Base-by-base conservation (phyloP, 1,284 basidiomycete species). In the Polyporus tsugae region DNA sequence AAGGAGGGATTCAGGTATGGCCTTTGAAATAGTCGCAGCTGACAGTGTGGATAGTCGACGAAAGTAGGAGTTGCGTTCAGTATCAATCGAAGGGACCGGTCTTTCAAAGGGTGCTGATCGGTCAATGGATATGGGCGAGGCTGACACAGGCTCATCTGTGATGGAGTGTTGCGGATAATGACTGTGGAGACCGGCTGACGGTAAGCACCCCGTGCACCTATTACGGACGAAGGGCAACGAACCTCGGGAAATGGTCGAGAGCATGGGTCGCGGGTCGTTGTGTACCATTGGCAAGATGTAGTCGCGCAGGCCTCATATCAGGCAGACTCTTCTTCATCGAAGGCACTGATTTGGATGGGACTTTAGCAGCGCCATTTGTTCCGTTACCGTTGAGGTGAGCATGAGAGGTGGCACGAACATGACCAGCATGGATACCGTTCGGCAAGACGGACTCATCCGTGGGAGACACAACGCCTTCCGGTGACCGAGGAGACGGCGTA, bases 11-110 rank as follows among this genome's bases (percentile, higher is more conserved):
- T 86, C 82, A 0, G 97, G 94, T 11, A 98, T 87, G 17, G 90
- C 86, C 72, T 89, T 90, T 33, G 90, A 86, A 41, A 92, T 87
- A 0, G 86, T 85, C 19, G 90, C 88, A 0, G 85, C 81, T 0
- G 94, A 93, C 4, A 97, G 82, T 55, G 92, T 91, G 4, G 91
- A 92, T 19, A 97, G 83, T 22, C 97, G 90, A 38, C 93, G 91
- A 82, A 99, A 99, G 80, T 99, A 99, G 11, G 94, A 94, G 78
- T 96, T 95, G 39, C 95, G 89, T 77, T 97, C 95, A 33, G 88
- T 88, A 65, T 94, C 90, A 76, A 94, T 87, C 7, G 90, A 85
- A 52, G 87, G 86, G 3, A 84, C 82, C 0, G 82, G 79, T 62
- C 80, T 78, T 49, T 82, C 82, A 17, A 77, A 60, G 52, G 87